Percentiles rank a stretch among this genome's conserved stretches.
Evolutionary conservation across 2,329 filamentous ascomycete genomes (phyloP).

Genomic region (Aureobasidium uvarum): DNA sequence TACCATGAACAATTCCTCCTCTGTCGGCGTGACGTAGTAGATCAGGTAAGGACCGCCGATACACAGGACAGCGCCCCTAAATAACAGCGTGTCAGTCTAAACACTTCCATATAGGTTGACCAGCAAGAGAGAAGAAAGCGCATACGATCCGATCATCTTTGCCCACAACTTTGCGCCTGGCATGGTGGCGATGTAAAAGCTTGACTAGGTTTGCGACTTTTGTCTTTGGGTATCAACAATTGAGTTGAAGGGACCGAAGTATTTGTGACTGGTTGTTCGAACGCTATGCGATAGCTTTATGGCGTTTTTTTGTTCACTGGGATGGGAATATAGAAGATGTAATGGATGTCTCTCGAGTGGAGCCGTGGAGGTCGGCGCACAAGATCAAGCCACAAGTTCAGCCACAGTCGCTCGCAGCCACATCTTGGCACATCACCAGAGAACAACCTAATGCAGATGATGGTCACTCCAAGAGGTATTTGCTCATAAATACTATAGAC

Average conservation of each 20-base stretch:
- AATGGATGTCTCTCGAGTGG: constrained; percentile 13
- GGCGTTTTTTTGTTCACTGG: not conserved
- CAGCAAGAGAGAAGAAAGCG: constrained; percentile 29
- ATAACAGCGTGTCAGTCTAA: constrained; percentile 4
- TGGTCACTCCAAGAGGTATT: not conserved
- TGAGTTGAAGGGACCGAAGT: too few species aligned
- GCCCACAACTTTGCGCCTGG: constrained; percentile 50
- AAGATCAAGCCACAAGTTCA: not conserved
- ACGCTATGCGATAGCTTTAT: too few species aligned
- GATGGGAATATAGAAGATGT: constrained; percentile 14
- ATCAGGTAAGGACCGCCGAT: constrained; percentile 85
- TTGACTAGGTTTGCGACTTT: not conserved
- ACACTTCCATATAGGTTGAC: not conserved
- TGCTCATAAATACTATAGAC: not conserved
- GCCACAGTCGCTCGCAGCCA: constrained; percentile 13
- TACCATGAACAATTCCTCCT: constrained; percentile 83
- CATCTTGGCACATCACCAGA: not conserved
- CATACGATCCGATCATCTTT: constrained; percentile 72
- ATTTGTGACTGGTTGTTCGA: not conserved
- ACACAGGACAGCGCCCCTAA: constrained; percentile 67
- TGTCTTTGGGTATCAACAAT: not conserved
- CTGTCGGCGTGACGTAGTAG: constrained; percentile 74
- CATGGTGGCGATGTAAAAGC: constrained; percentile 41
- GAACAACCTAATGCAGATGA: not conserved
- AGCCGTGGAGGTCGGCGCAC: constrained; percentile 14